Percentiles rank a stretch among this genome's conserved stretches.
Evolutionary conservation across 352 stramenopile genomes (phyloP).

Genomic region (Phytophthora agathidicida): DNA sequence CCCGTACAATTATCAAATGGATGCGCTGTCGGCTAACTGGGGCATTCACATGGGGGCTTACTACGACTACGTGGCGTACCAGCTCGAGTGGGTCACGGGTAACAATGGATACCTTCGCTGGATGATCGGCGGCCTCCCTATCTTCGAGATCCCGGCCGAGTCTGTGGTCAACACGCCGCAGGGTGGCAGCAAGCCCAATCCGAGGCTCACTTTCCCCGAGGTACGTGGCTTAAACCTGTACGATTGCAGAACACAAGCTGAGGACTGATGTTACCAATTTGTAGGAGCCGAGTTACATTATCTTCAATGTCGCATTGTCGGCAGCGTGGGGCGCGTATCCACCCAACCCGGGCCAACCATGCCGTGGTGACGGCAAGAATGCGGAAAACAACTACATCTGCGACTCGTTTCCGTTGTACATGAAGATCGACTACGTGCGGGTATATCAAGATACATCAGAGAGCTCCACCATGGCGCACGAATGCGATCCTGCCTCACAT

Average conservation of each 20-base stretch:
- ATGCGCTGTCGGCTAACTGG: constrained; percentile 77
- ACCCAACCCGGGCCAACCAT: constrained; percentile 60
- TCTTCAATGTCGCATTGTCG: constrained; percentile 94
- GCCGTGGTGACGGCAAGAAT: constrained; percentile 62
- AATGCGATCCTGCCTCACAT: constrained; percentile 65
- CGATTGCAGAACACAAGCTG: no score
- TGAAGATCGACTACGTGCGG: constrained; percentile 90
- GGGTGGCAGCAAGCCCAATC: constrained; percentile 51
- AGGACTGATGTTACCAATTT: no score
- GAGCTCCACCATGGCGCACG: constrained; percentile 52
- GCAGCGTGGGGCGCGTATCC: constrained; percentile 80
- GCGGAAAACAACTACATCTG: constrained; percentile 66
- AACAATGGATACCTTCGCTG: constrained; percentile 71
- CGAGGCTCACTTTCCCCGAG: constrained; percentile 65
- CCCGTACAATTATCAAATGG: constrained; percentile 76
- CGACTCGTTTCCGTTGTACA: constrained; percentile 81
- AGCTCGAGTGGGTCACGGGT: constrained; percentile 76
- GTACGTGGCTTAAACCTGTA: no score
- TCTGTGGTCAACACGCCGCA: constrained; percentile 54
- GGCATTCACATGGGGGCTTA: constrained; percentile 68
- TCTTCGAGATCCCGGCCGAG: constrained; percentile 77
- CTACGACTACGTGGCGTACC: constrained; percentile 63
- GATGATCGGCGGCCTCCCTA: constrained; percentile 62
- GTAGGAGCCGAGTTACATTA: constrained; percentile 94
- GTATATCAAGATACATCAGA: constrained; percentile 65